Conservation (phyloP, 257 asterid genomes). For the Solanum rostratum region DNA sequence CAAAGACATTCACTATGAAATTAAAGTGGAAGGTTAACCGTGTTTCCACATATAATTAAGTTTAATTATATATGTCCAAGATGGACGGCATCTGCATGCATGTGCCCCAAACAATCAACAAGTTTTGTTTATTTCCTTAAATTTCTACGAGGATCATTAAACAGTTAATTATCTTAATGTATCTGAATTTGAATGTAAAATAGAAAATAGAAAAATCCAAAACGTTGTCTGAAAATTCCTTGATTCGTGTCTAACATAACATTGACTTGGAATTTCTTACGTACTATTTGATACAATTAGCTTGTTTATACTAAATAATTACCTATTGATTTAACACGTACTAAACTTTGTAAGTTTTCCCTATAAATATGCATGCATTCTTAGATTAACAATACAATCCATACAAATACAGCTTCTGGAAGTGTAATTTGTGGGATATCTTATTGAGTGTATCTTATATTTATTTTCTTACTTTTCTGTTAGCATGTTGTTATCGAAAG, state of each 20-base stretch:
- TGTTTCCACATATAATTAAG: background rate
- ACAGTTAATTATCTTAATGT: background rate
- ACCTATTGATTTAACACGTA: background rate
- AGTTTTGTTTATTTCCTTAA: background rate
- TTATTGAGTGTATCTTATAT: background rate
- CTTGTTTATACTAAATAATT: background rate
- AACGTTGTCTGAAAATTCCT: background rate
- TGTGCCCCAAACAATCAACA: background rate
- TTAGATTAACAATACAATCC: background rate
- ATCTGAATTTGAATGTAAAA: background rate
- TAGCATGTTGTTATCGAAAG: background rate
- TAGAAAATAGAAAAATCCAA: background rate
- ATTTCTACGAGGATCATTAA: background rate
- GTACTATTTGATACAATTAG: background rate
- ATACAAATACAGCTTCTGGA: background rate
- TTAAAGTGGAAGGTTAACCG: background rate
- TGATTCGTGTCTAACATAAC: background rate
- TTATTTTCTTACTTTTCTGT: background rate
- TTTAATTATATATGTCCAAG: background rate
- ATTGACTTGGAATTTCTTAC: background rate
- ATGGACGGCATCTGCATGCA: background rate
- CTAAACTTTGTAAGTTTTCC: background rate
- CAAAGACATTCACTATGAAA: background rate
- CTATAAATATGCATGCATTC: background rate
- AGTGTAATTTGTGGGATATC: background rate